These are phyloP conservation scores for Rhizopus arrhizus DNA, from an alignment of 371 early-diverging fungal species.

Conservation along the genomic window DNA sequence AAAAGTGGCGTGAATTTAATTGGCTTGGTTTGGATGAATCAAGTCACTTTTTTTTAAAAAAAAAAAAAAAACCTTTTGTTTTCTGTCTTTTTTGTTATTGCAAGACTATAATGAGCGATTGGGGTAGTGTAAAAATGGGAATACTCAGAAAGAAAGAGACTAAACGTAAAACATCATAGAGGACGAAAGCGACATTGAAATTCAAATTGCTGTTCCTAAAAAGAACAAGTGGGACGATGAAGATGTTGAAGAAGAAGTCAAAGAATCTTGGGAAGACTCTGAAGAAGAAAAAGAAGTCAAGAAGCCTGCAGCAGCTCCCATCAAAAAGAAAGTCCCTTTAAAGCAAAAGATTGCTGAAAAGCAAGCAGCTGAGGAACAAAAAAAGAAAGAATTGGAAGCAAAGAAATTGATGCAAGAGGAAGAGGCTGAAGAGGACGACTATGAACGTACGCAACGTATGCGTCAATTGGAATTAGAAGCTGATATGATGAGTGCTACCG, in stretches of 20 bases:
- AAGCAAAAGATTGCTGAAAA: slow-evolving; percentile 79
- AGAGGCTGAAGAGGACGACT: slow-evolving; percentile 45
- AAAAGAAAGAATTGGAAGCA: slow-evolving; percentile 58
- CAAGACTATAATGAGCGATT: too few species aligned
- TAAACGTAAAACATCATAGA: too few species aligned
- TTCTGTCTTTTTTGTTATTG: too few species aligned
- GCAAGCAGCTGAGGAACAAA: slow-evolving; percentile 73
- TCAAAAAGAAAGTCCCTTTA: slow-evolving; percentile 68
- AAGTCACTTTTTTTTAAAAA: too few species aligned
- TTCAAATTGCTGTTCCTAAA: slow-evolving; percentile 32
- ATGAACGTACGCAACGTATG: slow-evolving; percentile 65
- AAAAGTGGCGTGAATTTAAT: too few species aligned
- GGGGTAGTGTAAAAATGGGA: too few species aligned
- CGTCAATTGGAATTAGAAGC: slow-evolving; percentile 73
- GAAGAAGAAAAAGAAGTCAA: slow-evolving; percentile 62
- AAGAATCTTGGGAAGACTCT: slow-evolving; percentile 79
- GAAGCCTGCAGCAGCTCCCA: slow-evolving; percentile 33
- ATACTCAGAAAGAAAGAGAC: too few species aligned
- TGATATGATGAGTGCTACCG: slow-evolving; percentile 84
- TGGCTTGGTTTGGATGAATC: too few species aligned
- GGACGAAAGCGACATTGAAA: slow-evolving; percentile 26
- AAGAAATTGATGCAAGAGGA: slow-evolving; percentile 47
- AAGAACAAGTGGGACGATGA: slow-evolving; percentile 85
- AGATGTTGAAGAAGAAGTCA: slow-evolving; percentile 74
- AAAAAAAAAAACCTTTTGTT: too few species aligned